phyloP scores from a whole-genome alignment of 768 basidiomycete genomes.

The Lentinula detonsa region DNA sequence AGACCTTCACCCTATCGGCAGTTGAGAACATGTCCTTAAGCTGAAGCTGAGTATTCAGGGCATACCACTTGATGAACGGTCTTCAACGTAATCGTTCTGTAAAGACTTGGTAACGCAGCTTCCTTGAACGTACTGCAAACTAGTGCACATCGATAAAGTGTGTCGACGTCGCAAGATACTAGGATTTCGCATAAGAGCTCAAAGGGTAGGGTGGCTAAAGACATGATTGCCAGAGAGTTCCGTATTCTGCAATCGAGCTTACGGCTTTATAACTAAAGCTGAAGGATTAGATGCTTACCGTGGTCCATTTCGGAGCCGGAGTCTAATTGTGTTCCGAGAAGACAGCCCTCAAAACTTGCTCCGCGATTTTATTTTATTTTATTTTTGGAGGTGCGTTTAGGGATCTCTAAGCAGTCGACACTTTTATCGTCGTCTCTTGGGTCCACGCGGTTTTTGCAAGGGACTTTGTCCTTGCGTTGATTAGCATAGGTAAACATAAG shows the following conservation, averaged over 20 bases:
- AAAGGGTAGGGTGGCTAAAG: neutral
- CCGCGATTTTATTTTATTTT: no score
- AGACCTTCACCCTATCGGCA: neutral
- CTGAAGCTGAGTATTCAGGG: neutral
- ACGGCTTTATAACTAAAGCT: neutral
- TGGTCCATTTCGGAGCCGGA: neutral
- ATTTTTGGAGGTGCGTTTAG: no score
- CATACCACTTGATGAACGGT: neutral
- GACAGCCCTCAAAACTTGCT: no score
- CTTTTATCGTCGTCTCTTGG: no score
- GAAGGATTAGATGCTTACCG: neutral
- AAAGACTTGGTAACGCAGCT: slow-evolving; percentile 1
- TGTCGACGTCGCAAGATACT: neutral
- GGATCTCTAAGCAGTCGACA: no score
- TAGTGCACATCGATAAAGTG: neutral
- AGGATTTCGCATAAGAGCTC: slow-evolving; percentile 1
- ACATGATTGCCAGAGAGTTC: neutral
- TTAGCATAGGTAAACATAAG: no score
- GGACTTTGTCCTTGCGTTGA: no score
- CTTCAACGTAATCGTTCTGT: slow-evolving; percentile 1
- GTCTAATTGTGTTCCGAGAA: no score
- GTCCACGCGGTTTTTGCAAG: no score
- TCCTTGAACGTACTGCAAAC: slow-evolving; percentile 2
- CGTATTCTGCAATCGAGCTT: neutral
- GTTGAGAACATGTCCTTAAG: neutral